Evolutionary conservation across 1,284 basidiomycete genomes (phyloP).

Genomic region (Microbotryomycetes sp.): DNA sequence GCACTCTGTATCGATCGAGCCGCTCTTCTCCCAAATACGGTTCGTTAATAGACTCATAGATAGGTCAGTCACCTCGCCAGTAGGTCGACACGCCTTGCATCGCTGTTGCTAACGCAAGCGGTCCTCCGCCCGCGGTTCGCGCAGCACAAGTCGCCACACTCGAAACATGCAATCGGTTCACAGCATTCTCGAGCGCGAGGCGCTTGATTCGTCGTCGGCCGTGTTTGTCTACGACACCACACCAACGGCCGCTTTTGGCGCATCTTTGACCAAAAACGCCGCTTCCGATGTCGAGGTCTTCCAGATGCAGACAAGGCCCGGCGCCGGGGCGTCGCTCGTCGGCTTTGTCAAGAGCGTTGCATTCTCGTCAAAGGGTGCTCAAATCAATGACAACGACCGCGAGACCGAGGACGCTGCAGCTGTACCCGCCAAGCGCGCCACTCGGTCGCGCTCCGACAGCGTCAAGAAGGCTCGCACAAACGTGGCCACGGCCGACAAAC

Average conservation of each 20-base stretch:
- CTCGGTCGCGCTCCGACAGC: neutral
- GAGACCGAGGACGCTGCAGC: neutral
- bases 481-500: constrained; percentile 15
- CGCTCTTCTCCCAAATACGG: too few species aligned
- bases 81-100: too few species aligned
- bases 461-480: constrained; percentile 4
- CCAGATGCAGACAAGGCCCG: constrained; percentile 72
- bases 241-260: constrained; percentile 67
- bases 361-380: constrained; percentile 53
- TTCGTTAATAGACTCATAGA: too few species aligned
- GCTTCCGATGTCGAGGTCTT: constrained; percentile 53
- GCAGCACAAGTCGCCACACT: neutral
- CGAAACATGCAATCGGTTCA: constrained; percentile 23
- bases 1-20: too few species aligned
- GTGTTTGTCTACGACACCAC: constrained; percentile 75
- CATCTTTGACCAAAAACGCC: constrained; percentile 51
- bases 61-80: too few species aligned
- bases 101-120: too few species aligned
- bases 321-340: constrained; percentile 73
- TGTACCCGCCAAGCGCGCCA: constrained; percentile 6
- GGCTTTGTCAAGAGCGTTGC: constrained; percentile 53
- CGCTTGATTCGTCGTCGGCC: constrained; percentile 30
- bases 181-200: constrained; percentile 20
- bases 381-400: constrained; percentile 48
- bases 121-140: neutral